phyloP scores from a whole-genome alignment of 805 yeast genomes.

The Metschnikowia anglica region DNA sequence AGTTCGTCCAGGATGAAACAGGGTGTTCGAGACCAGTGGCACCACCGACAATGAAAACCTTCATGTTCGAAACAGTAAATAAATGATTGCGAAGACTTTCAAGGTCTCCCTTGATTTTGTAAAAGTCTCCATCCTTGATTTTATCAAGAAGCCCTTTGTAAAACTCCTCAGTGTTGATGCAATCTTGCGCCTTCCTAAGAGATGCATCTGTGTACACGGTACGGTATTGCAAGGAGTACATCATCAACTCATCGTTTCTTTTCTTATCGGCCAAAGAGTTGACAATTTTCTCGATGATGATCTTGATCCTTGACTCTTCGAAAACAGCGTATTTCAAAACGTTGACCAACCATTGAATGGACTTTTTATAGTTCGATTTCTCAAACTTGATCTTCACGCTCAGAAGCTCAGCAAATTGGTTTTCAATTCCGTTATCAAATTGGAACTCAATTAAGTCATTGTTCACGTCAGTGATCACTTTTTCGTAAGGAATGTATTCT shows the following conservation, averaged over 20 bases:
- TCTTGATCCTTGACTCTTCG: conserved; percentile 68
- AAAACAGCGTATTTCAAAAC: conserved; percentile 65
- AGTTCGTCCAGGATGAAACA: conserved; percentile 55
- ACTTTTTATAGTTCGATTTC: conserved; percentile 58
- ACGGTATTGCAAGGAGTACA: conserved; percentile 60
- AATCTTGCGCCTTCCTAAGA: conserved; percentile 62
- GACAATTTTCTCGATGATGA: conserved; percentile 60
- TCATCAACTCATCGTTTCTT: conserved; percentile 62
- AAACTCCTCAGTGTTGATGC: conserved; percentile 59
- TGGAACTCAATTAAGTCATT: conserved; percentile 66
- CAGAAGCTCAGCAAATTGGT: conserved; percentile 65
- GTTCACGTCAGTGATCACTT: conserved; percentile 71
- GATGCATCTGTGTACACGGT: conserved; percentile 58
- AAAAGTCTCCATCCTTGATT: conserved; percentile 55
- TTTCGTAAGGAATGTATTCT: conserved; percentile 59
- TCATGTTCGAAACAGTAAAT: conserved; percentile 57
- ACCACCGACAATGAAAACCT: conserved; percentile 73
- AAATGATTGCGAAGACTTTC: conserved; percentile 51
- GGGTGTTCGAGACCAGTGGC: conserved; percentile 52
- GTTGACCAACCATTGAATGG: conserved; percentile 74
- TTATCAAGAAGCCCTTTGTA: conserved; percentile 44
- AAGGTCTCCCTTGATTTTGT: conserved; percentile 47
- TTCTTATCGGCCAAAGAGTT: conserved; percentile 62
- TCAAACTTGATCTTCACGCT: conserved; percentile 61
- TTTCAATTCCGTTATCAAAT: conserved; percentile 56